phyloP scores from a whole-genome alignment of 2,329 filamentous ascomycete species.

The Botryotinia globosa region DNA sequence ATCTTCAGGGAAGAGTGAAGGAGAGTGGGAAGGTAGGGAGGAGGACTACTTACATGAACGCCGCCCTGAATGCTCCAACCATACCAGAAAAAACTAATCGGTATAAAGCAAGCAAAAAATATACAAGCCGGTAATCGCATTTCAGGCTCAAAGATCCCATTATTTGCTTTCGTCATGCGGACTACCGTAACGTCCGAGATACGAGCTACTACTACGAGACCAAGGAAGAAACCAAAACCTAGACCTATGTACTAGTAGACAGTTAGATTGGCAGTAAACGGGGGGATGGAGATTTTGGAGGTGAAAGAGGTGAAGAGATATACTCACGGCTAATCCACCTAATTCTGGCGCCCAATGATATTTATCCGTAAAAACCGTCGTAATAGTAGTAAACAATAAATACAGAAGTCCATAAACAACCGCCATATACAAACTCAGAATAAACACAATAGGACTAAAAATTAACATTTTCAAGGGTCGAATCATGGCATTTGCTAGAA shows the following conservation, averaged over 20 bases:
- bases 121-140: constrained; percentile 44
- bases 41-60: constrained; percentile 38
- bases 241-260: constrained; percentile 42
- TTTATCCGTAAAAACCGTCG: constrained; percentile 46
- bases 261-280: neutral
- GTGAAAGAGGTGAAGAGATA: neutral
- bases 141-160: constrained; percentile 36
- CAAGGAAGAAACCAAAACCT: constrained; percentile 43
- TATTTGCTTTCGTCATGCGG: constrained; percentile 46
- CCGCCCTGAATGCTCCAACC: constrained; percentile 46
- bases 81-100: constrained; percentile 50
- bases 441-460: constrained; percentile 41
- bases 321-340: constrained; percentile 40
- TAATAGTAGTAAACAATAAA: constrained; percentile 47
- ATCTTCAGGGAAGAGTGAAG: constrained; percentile 43
- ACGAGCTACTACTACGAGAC: constrained; percentile 44
- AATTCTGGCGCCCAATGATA: constrained; percentile 46
- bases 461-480: constrained; percentile 49
- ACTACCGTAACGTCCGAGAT: constrained; percentile 48
- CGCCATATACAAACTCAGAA: constrained; percentile 50
- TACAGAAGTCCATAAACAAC: constrained; percentile 54
- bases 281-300: neutral
- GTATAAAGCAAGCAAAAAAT: constrained; percentile 45
- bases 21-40: neutral
- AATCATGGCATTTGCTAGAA: constrained; percentile 44